phyloP scores from a whole-genome alignment of 2,329 filamentous ascomycete species.

The Pestalotiopsis sp. region DNA sequence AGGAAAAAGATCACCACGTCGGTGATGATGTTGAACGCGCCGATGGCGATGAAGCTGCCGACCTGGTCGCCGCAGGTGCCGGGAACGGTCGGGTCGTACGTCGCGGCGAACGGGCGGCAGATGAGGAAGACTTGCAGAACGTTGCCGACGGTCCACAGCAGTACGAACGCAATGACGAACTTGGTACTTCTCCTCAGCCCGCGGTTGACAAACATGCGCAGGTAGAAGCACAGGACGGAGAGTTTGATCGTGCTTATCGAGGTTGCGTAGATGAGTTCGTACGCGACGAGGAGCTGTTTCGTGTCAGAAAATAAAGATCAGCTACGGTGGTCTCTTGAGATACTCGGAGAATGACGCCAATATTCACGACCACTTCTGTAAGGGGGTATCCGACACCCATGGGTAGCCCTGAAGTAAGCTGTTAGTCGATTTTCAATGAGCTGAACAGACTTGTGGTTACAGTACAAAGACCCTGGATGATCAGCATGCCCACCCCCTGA shows the following conservation, averaged over 20 bases:
- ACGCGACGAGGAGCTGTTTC: neutral
- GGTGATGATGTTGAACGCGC: constrained; percentile 40
- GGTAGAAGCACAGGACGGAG: constrained; percentile 31
- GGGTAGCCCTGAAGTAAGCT: neutral
- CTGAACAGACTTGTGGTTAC: neutral
- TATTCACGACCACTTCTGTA: neutral
- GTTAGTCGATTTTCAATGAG: neutral
- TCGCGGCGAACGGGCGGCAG: constrained; percentile 27
- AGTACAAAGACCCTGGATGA: constrained; percentile 1
- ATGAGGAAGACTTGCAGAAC: constrained; percentile 28
- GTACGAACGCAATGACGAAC: constrained; percentile 31
- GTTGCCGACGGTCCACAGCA: constrained; percentile 27
- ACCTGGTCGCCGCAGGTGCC: constrained; percentile 39
- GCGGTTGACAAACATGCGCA: constrained; percentile 27
- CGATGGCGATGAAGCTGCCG: constrained; percentile 38
- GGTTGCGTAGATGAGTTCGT: constrained; percentile 21
- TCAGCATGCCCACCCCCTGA: neutral
- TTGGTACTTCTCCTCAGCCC: constrained; percentile 24
- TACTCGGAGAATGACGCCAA: neutral
- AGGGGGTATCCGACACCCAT: neutral
- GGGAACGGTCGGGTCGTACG: constrained; percentile 21
- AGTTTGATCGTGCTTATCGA: constrained; percentile 30
- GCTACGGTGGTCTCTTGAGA: neutral
- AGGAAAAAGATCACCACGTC: constrained; percentile 40
- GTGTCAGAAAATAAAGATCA: neutral